Conservation (phyloP, 202 grass and related monocot genomes). For the Eragrostis tef region DNA sequence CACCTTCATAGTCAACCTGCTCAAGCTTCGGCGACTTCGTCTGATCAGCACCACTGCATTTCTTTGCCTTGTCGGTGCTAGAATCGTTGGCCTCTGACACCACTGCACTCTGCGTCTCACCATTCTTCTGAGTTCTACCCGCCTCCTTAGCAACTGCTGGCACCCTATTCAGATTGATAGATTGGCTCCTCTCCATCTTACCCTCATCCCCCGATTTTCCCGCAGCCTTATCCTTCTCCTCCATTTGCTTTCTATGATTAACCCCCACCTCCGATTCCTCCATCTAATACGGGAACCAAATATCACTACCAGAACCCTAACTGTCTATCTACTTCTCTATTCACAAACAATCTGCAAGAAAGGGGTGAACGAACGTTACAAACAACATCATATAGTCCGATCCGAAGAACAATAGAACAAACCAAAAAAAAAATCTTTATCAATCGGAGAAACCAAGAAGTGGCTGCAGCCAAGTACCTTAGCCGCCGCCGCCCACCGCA, state of each 20-base stretch:
- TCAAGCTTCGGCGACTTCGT: conserved; percentile 45
- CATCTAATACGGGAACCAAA: conserved; percentile 18
- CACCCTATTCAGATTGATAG: conserved; percentile 66
- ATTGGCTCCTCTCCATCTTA: conserved; percentile 43
- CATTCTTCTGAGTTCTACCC: conserved; percentile 17
- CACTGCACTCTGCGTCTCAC: conserved; percentile 3
- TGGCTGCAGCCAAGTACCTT: conserved; percentile 38
- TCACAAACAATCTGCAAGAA: conserved; percentile 35
- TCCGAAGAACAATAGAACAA: not conserved
- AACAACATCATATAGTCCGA: conserved; percentile 31
- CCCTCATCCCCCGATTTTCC: conserved; percentile 28
- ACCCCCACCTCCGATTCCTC: conserved; percentile 33
- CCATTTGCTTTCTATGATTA: conserved; percentile 29
- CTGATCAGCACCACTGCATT: conserved; percentile 13
- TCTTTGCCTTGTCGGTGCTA: not conserved
- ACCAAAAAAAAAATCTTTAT: not conserved
- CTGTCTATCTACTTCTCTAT: conserved; percentile 4
- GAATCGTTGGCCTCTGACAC: conserved; percentile 28
- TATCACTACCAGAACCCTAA: conserved; percentile 41
- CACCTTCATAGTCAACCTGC: conserved; percentile 35
- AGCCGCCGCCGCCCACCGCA: not conserved
- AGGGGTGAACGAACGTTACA: not conserved
- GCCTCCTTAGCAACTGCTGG: conserved; percentile 10
- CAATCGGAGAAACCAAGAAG: conserved; percentile 20
- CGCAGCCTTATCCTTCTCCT: conserved; percentile 4